phyloP scores from a whole-genome alignment of 2,329 filamentous ascomycete genomes.

The Trichoderma atroviride region DNA sequence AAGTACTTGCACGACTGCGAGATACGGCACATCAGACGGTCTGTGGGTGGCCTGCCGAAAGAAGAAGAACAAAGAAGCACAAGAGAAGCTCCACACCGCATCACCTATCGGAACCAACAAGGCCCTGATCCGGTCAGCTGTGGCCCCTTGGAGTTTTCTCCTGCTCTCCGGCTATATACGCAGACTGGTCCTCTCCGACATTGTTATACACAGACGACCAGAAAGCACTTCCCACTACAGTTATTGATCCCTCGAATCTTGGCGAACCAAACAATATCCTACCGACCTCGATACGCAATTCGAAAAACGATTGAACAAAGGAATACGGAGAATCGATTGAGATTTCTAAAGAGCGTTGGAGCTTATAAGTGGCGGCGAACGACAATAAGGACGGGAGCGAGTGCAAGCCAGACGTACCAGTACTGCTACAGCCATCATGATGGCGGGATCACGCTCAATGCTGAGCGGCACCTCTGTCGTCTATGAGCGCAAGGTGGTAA shows the following conservation, averaged over 20 bases:
- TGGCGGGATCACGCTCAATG: constrained; percentile 26
- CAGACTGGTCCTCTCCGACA: background rate
- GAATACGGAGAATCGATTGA: background rate
- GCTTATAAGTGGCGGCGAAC: background rate
- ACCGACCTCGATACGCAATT: background rate
- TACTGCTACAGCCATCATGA: background rate
- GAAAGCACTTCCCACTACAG: background rate
- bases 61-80: constrained; percentile 3
- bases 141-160: constrained; percentile 12
- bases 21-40: constrained; percentile 2
- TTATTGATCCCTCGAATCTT: background rate
- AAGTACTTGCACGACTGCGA: background rate
- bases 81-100: constrained; percentile 10
- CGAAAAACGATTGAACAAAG: background rate
- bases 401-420: background rate
- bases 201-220: background rate
- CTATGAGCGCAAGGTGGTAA: constrained; percentile 47
- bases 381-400: background rate
- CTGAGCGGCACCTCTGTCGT: constrained; percentile 46
- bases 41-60: background rate
- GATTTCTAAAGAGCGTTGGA: background rate
- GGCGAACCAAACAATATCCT: background rate
- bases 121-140: constrained; percentile 20
- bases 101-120: constrained; percentile 21
- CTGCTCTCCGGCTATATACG: constrained; percentile 15